Conservation (phyloP, 805 yeast species). For the Nematodospora valgi region DNA sequence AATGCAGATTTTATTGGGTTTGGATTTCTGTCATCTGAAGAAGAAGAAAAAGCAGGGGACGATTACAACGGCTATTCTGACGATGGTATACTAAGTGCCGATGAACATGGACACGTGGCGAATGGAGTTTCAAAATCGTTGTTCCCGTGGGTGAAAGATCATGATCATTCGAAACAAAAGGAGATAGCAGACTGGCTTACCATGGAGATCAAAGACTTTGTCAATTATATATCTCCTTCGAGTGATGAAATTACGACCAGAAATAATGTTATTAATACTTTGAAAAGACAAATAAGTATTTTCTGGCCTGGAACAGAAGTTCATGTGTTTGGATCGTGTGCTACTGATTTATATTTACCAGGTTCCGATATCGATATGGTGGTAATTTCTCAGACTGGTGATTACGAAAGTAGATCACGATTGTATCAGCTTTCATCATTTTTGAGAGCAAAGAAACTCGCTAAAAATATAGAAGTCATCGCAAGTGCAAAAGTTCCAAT, state of each 20-base stretch:
- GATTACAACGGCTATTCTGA: slow-evolving; percentile 17
- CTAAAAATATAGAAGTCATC: slow-evolving; percentile 75
- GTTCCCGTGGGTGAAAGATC: slow-evolving; percentile 76
- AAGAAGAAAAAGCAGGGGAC: slow-evolving; percentile 15
- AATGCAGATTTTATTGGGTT: slow-evolving; percentile 56
- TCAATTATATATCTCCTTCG: slow-evolving; percentile 82
- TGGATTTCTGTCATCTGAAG: slow-evolving; percentile 46
- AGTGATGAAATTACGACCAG: slow-evolving; percentile 66
- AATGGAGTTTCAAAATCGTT: slow-evolving; percentile 23
- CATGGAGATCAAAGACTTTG: slow-evolving; percentile 79
- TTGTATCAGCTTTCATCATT: slow-evolving; percentile 71
- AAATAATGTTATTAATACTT: slow-evolving; percentile 57
- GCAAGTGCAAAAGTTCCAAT: slow-evolving; percentile 93
- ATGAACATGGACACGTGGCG: slow-evolving; percentile 19
- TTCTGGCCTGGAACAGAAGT: slow-evolving; percentile 80
- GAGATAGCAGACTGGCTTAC: slow-evolving; percentile 87
- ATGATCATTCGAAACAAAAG: slow-evolving; percentile 70
- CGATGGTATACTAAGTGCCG: slow-evolving; percentile 33
- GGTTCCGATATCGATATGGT: slow-evolving; percentile 97
- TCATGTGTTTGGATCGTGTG: slow-evolving; percentile 89
- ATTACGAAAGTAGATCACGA: slow-evolving; percentile 58
- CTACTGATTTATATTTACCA: slow-evolving; percentile 89
- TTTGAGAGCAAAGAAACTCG: slow-evolving; percentile 58
- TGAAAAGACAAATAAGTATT: slow-evolving; percentile 48
- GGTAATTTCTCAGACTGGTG: slow-evolving; percentile 58